phyloP scores from a whole-genome alignment of 139 green algal species.

The Micromonas pusilla region DNA sequence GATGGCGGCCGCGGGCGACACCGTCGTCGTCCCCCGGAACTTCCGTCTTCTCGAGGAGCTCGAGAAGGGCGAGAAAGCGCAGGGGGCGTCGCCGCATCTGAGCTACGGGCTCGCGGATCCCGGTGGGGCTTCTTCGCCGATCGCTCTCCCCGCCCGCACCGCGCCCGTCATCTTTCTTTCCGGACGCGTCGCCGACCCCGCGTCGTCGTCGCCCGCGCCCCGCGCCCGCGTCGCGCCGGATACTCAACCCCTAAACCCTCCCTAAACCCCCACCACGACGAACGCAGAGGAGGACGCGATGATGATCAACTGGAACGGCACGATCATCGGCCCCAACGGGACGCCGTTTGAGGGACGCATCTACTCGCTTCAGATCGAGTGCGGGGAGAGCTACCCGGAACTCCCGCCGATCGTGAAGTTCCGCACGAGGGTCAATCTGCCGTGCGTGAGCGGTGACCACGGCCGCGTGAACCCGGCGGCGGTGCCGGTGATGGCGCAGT shows the following conservation, averaged over 20 bases:
- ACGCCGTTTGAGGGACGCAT: slow-evolving; percentile 83
- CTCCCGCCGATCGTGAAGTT: slow-evolving; percentile 51
- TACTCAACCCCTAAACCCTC: background rate
- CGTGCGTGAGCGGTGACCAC: slow-evolving; percentile 43
- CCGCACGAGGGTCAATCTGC: slow-evolving; percentile 62
- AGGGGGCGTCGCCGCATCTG: background rate
- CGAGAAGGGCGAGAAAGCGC: slow-evolving; percentile 69
- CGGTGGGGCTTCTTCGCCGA: background rate
- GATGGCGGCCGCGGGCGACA: slow-evolving; percentile 3
- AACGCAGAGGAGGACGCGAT: slow-evolving; percentile 60
- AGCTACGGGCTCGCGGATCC: background rate
- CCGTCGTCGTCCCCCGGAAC: slow-evolving; percentile 73
- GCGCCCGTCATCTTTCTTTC: background rate
- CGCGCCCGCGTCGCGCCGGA: too few species aligned
- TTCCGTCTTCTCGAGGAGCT: slow-evolving; percentile 94
- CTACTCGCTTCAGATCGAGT: slow-evolving; percentile 81
- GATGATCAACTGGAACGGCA: slow-evolving; percentile 92
- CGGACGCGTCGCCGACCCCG: background rate
- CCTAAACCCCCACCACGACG: background rate
- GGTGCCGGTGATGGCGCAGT: slow-evolving; percentile 65
- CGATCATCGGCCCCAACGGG: slow-evolving; percentile 85
- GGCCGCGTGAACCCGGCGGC: slow-evolving; percentile 6
- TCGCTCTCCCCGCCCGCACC: background rate
- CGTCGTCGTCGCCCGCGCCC: background rate
- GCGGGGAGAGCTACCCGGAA: slow-evolving; percentile 77